A percentile compares a stretch with the other conserved stretches of the same genome.
These are phyloP conservation scores for Lichtheimia ramosa DNA, from an alignment of 371 early-diverging fungal species.

Conservation along the genomic window DNA sequence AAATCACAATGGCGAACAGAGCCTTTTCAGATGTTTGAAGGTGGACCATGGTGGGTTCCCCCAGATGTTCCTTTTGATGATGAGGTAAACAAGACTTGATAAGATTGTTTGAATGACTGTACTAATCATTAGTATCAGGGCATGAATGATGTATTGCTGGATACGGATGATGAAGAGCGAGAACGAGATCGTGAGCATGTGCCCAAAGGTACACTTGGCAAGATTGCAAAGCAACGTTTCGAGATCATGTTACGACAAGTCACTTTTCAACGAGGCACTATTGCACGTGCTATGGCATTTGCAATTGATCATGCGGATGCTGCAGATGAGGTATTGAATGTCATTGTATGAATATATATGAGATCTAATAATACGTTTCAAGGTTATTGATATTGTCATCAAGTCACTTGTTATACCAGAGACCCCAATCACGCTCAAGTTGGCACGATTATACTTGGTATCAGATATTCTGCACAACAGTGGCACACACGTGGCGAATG, in stretches of 20 bases:
- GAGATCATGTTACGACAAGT: constrained; percentile 59
- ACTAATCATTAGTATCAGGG: constrained; percentile 20
- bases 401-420: constrained; percentile 59
- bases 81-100: constrained; percentile 37
- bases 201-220: constrained; percentile 59
- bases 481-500: constrained; percentile 76
- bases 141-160: constrained; percentile 29
- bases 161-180: constrained; percentile 57
- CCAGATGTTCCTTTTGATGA: constrained; percentile 78
- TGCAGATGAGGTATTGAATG: constrained; percentile 62
- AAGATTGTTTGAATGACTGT: not conserved
- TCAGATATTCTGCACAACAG: constrained; percentile 89
- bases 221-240: constrained; percentile 59
- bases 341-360: not conserved
- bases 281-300: constrained; percentile 86
- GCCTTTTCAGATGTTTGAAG: constrained; percentile 88
- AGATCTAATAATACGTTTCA: not conserved
- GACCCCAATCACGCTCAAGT: constrained; percentile 65
- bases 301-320: constrained; percentile 85
- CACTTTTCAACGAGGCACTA: constrained; percentile 61
- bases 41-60: constrained; percentile 85
- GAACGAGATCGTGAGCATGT: constrained; percentile 40
- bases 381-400: constrained; percentile 70
- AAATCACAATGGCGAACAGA: constrained; percentile 72
- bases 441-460: constrained; percentile 79